phyloP scores from a whole-genome alignment of 495 filamentous ascomycete species.

The Hamigera avellanea region DNA sequence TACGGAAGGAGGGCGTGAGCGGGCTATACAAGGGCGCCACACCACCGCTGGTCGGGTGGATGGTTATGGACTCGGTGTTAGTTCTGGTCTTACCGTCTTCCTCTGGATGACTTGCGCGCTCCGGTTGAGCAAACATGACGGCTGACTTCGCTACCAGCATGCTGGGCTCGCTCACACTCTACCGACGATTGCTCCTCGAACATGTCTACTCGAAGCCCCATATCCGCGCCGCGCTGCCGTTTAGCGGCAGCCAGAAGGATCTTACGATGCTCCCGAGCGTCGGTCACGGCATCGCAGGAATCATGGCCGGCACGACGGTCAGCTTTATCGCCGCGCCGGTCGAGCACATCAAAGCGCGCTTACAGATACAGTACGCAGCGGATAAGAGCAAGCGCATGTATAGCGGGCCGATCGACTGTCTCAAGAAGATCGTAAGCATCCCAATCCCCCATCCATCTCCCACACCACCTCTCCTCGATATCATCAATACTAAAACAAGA shows the following conservation, averaged over 20 bases:
- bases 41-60: slow-evolving; percentile 89
- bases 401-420: slow-evolving; percentile 75
- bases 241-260: slow-evolving; percentile 18
- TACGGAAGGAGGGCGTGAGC: slow-evolving; percentile 65
- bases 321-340: slow-evolving; percentile 87
- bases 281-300: slow-evolving; percentile 78
- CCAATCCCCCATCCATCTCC: too few species aligned
- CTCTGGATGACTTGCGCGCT: too few species aligned
- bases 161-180: slow-evolving; percentile 84
- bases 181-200: slow-evolving; percentile 68
- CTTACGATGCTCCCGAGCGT: slow-evolving; percentile 51
- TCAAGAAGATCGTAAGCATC: slow-evolving; percentile 50
- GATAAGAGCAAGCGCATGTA: slow-evolving; percentile 66
- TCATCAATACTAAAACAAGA: too few species aligned
- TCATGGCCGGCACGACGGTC: slow-evolving; percentile 81
- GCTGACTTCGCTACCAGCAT: slow-evolving; percentile 38
- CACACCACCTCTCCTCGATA: too few species aligned
- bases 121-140: neutral
- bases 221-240: slow-evolving; percentile 25
- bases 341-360: slow-evolving; percentile 87
- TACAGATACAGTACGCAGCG: slow-evolving; percentile 84
- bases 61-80: slow-evolving; percentile 89
- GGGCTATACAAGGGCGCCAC: slow-evolving; percentile 85
- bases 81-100: slow-evolving; percentile 1
- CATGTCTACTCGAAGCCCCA: slow-evolving; percentile 59